Evolutionary conservation across 164 flowering plant species (phyloP).

Genomic region (Stephania cephalantha): DNA sequence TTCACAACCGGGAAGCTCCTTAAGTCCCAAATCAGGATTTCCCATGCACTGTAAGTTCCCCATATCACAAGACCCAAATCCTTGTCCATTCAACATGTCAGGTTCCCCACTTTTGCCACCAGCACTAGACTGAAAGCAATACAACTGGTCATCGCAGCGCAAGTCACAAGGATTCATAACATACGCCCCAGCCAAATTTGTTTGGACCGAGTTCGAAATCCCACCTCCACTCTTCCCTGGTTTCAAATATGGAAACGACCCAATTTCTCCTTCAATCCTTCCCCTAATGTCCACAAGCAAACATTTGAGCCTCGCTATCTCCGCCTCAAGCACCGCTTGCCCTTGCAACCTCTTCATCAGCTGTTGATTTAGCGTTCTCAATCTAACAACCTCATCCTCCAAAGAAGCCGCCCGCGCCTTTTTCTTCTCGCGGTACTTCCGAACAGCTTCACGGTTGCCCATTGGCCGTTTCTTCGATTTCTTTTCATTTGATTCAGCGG

Average conservation of each 20-base stretch:
- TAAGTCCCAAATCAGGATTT: constrained; percentile 25
- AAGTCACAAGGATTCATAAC: constrained; percentile 68
- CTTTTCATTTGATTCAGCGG: constrained; percentile 64
- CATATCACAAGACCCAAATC: constrained; percentile 50
- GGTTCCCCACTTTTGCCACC: constrained; percentile 37
- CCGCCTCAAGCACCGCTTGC: constrained; percentile 81
- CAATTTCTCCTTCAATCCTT: constrained; percentile 96
- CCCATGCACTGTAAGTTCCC: constrained; percentile 54
- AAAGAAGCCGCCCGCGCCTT: constrained; percentile 80
- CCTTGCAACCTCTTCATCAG: constrained; percentile 79
- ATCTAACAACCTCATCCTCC: constrained; percentile 74
- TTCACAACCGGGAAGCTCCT: constrained; percentile 38
- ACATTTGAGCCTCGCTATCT: constrained; percentile 80
- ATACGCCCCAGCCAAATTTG: constrained; percentile 32
- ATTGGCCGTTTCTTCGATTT: constrained; percentile 59
- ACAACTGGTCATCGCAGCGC: constrained; percentile 61
- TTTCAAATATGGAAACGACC: constrained; percentile 85
- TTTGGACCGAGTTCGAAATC: constrained; percentile 22
- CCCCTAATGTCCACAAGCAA: constrained; percentile 94
- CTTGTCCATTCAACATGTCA: constrained; percentile 37
- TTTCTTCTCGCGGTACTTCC: constrained; percentile 96
- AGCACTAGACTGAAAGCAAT: constrained; percentile 50
- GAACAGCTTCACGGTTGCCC: constrained; percentile 89
- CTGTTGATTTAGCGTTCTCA: constrained; percentile 75
- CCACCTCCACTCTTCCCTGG: constrained; percentile 17